Base-by-base conservation (phyloP, 441 rosid species). In the Dalechampia spathulata region DNA sequence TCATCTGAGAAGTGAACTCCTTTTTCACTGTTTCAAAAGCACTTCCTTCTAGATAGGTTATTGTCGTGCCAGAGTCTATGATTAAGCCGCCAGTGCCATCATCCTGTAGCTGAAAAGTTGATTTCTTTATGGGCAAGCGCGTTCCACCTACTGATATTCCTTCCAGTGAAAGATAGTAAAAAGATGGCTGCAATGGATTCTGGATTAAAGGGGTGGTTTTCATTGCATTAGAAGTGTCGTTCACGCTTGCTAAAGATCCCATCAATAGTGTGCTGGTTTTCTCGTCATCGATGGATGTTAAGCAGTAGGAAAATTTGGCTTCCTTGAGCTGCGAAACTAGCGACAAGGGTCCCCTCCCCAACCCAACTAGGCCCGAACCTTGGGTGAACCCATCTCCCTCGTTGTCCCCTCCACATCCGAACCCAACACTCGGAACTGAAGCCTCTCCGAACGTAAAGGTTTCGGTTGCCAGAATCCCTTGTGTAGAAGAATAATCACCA, bases 401-500 rank as follows among this genome's bases (percentile, higher is more conserved):
- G 8, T 30, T 30, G 8, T 30, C 8, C 4, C 8, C 5, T 8
- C 34, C 34, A 8, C 34, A 30, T 4, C 34, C 34, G 8, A 30
- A 3, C 34, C 4, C 5, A 30, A 8, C 34, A 4, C 8, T 30
- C 5, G 34, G 34, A 30, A 30, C 64, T 0, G 86, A 72, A 53
- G 64, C 77, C 20, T 72, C 55, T 10, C 76, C 85, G 6, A 93
- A 93, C 0, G 83, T 90, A 67, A 93, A 83, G 0, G 91, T 87
- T 55, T 93, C 96, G 6, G 37, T 60, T 5, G 83, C 83, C 66
- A 93, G 49, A 26, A 70, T 19, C 12, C 99, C 99, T 66, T 75
- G 83, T 0, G 97, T 85, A 0, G 90, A 81, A 13, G 99, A 93
- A 72, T 82, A 79, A 67, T 93, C 97, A 1, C 99, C 99, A 17